A percentile compares a stretch with the other conserved stretches of the same genome.
These are phyloP conservation scores for Plantago major DNA, from an alignment of 257 asterid species.

Conservation along the genomic window DNA sequence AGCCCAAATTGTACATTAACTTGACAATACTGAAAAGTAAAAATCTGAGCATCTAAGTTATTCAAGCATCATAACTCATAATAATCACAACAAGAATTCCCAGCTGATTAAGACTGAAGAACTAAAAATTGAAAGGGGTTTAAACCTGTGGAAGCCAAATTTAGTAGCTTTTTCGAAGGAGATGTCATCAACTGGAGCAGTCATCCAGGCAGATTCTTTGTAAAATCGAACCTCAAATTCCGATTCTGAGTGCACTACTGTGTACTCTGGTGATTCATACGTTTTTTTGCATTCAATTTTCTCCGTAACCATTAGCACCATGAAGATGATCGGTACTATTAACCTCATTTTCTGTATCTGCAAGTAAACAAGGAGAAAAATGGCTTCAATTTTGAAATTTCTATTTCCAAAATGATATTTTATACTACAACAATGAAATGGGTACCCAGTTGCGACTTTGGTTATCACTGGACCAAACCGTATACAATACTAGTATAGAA, in stretches of 20 bases:
- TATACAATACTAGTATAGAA: too few relatives aligned
- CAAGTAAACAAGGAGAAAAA: neutral
- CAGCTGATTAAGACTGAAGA: neutral
- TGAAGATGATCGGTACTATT: constrained; percentile 5
- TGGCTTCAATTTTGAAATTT: too few relatives aligned
- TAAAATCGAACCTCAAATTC: constrained; percentile 78
- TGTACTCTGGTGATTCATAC: constrained; percentile 65
- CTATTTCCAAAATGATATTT: neutral
- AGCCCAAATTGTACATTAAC: too few relatives aligned
- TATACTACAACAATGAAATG: neutral
- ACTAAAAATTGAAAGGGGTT: neutral
- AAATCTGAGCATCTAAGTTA: too few relatives aligned
- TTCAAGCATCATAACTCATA: neutral
- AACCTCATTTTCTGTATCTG: constrained; percentile 28
- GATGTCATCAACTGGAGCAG: constrained; percentile 47
- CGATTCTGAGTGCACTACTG: constrained; percentile 69
- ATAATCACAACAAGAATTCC: neutral
- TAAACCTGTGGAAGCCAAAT: constrained; percentile 71
- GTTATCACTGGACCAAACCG: too few relatives aligned
- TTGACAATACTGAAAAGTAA: too few relatives aligned
- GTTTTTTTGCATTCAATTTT: constrained; percentile 28
- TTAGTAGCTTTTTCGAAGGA: constrained; percentile 70
- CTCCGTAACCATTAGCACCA: neutral
- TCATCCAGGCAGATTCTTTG: constrained; percentile 70
- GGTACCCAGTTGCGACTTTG: too few relatives aligned